Evolutionary conservation across 352 stramenopile genomes (phyloP).

Genomic region (Pythium plurisporium): DNA sequence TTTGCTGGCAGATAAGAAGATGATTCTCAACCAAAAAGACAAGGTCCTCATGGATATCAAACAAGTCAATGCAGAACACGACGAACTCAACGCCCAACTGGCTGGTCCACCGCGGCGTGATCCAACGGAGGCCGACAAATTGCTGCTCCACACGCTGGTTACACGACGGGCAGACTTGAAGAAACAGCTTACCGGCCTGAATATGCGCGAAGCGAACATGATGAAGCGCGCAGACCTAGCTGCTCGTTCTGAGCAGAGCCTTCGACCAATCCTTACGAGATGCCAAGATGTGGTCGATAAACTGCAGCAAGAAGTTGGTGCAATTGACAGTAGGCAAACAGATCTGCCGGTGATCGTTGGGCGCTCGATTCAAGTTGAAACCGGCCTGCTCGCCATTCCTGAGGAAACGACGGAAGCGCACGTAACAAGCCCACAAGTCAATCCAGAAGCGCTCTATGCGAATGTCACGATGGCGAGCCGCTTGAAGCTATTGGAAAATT

Average conservation of each 20-base stretch:
- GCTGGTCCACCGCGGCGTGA: constrained; percentile 62
- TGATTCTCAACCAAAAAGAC: constrained; percentile 46
- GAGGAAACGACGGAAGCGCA: neutral
- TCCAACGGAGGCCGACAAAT: constrained; percentile 52
- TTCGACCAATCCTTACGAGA: constrained; percentile 33
- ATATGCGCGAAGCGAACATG: constrained; percentile 37
- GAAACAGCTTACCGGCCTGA: constrained; percentile 46
- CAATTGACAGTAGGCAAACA: constrained; percentile 25
- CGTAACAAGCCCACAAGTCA: constrained; percentile 20
- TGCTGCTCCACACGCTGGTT: constrained; percentile 54
- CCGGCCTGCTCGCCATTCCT: neutral
- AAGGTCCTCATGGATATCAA: constrained; percentile 43
- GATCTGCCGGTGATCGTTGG: constrained; percentile 60
- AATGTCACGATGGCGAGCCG: constrained; percentile 63
- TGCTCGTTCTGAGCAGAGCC: constrained; percentile 31
- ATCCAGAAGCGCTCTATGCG: constrained; percentile 37
- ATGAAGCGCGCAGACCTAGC: constrained; percentile 44
- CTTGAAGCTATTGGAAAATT: constrained; percentile 51
- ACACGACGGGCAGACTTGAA: constrained; percentile 36
- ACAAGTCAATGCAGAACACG: constrained; percentile 40
- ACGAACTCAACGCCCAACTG: constrained; percentile 39
- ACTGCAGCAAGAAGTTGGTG: constrained; percentile 28
- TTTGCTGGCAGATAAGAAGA: constrained; percentile 38
- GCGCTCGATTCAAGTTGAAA: constrained; percentile 36
- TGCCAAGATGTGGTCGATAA: constrained; percentile 19